phyloP scores from a whole-genome alignment of 805 yeast genomes.

The Wickerhamomyces bisporus region DNA sequence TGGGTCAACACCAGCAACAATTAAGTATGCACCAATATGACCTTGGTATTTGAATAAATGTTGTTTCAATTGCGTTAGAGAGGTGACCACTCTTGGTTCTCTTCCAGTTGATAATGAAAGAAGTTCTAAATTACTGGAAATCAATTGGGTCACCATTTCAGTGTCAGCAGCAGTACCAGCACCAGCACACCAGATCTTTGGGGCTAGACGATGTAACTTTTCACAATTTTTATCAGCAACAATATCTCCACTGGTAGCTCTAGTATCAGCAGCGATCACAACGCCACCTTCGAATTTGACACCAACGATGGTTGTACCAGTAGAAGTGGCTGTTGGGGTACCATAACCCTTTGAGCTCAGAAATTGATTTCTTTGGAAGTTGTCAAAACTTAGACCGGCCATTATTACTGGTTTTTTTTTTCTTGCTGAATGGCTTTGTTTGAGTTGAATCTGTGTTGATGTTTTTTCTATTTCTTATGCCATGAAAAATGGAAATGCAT shows the following conservation, averaged over 20 bases:
- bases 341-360: slow-evolving; percentile 69
- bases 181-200: slow-evolving; percentile 98
- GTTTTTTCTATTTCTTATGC: not conserved
- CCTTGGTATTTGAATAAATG: slow-evolving; percentile 97
- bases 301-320: slow-evolving; percentile 99
- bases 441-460: not conserved
- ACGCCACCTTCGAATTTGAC: slow-evolving; percentile 92
- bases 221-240: slow-evolving; percentile 99
- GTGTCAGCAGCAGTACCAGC: slow-evolving; percentile 99
- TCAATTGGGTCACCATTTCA: slow-evolving; percentile 93
- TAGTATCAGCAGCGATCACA: slow-evolving; percentile 96
- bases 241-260: slow-evolving; percentile 94
- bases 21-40: slow-evolving; percentile 92
- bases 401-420: slow-evolving; percentile 29
- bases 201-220: slow-evolving; percentile 84
- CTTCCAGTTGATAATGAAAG: slow-evolving; percentile 82
- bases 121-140: slow-evolving; percentile 84
- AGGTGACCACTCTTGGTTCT: slow-evolving; percentile 89
- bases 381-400: slow-evolving; percentile 92
- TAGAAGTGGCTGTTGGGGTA: slow-evolving; percentile 86
- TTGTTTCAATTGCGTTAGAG: slow-evolving; percentile 88
- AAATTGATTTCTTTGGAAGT: slow-evolving; percentile 81
- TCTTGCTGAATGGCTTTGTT: not conserved
- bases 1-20: slow-evolving; percentile 97
- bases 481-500: not conserved